These are phyloP conservation scores for Fraxinus greggii DNA, from an alignment of 305 asterid genomes.

Conservation along the genomic window DNA sequence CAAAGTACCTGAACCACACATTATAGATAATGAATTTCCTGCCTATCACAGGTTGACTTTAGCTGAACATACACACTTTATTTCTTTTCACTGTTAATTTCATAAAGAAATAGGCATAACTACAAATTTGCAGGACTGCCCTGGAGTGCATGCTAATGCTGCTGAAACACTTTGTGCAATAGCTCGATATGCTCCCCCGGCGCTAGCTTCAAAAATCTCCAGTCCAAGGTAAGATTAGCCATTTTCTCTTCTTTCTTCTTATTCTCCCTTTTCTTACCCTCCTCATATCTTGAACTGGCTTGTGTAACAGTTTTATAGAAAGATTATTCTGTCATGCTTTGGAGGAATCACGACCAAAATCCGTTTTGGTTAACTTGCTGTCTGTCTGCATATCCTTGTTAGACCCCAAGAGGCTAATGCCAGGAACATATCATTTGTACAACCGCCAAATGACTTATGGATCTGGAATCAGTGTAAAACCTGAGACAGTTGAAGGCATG, in stretches of 20 bases:
- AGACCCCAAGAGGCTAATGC: slow-evolving; percentile 77
- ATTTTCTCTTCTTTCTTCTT: slow-evolving; percentile 10
- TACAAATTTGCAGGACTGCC: slow-evolving; percentile 55
- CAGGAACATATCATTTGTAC: slow-evolving; percentile 73
- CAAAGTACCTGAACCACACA: not conserved
- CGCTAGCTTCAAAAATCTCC: slow-evolving; percentile 60
- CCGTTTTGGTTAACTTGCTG: slow-evolving; percentile 80
- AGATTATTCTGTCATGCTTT: slow-evolving; percentile 76
- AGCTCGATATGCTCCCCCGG: slow-evolving; percentile 64
- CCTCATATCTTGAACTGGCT: slow-evolving; percentile 27
- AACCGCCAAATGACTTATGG: slow-evolving; percentile 56
- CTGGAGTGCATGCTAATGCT: slow-evolving; percentile 83
- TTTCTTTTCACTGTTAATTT: not conserved
- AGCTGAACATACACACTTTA: not conserved
- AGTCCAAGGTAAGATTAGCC: slow-evolving; percentile 58
- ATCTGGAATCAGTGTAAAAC: slow-evolving; percentile 55
- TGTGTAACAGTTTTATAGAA: slow-evolving; percentile 60
- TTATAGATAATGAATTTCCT: slow-evolving; percentile 10
- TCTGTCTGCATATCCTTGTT: slow-evolving; percentile 82
- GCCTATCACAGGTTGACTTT: not conserved
- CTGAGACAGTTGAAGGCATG: slow-evolving; percentile 83
- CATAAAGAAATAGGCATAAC: not conserved
- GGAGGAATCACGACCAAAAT: slow-evolving; percentile 85
- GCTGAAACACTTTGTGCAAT: slow-evolving; percentile 70
- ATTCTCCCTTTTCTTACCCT: not conserved